phyloP scores from a whole-genome alignment of 257 asterid genomes.

The Solanum clarkiae region DNA sequence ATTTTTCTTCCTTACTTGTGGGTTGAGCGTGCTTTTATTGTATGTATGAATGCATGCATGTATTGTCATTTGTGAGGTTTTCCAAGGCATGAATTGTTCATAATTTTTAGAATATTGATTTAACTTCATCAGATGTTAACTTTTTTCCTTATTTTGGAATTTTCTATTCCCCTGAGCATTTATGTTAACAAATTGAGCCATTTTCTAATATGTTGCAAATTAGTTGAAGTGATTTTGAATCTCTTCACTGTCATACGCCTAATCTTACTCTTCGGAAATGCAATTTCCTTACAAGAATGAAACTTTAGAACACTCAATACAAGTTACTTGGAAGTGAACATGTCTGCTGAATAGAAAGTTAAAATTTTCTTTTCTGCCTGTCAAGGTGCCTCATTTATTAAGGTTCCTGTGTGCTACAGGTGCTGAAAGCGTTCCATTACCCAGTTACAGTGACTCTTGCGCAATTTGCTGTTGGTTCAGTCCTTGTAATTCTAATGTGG shows the following conservation, averaged over 20 bases:
- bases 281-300: neutral
- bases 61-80: neutral
- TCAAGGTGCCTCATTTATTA: neutral
- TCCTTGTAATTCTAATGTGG: conserved; percentile 76
- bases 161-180: neutral
- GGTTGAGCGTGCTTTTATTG: neutral
- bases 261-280: neutral
- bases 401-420: conserved; percentile 26
- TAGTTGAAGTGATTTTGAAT: neutral
- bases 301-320: neutral
- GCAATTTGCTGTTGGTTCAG: conserved; percentile 83
- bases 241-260: neutral
- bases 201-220: neutral
- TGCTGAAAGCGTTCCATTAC: conserved; percentile 67
- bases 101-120: neutral
- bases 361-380: neutral
- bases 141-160: neutral
- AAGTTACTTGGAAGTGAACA: neutral
- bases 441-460: conserved; percentile 75
- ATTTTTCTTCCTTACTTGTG: neutral
- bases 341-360: neutral
- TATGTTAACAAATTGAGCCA: neutral
- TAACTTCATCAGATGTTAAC: neutral
- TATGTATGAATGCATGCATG: neutral
- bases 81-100: neutral